Conservation (phyloP, 2,329 filamentous ascomycete genomes). For the Spiromastix sp. region DNA sequence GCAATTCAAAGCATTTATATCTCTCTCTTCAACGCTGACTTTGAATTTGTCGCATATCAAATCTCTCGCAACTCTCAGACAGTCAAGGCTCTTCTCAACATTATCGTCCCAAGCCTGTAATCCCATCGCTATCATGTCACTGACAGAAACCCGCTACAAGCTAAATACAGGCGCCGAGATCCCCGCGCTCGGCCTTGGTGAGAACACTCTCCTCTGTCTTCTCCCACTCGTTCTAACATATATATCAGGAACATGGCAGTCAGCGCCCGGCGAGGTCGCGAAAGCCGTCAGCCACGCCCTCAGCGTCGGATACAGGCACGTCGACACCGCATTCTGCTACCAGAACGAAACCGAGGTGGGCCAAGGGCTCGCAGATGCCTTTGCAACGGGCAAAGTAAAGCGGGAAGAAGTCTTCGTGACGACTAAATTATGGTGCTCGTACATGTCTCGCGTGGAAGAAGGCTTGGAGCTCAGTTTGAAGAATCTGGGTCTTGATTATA, state of each 20-base stretch:
- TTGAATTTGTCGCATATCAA: too few relatives aligned
- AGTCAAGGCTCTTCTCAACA: too few relatives aligned
- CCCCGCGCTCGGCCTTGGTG: constrained; percentile 54
- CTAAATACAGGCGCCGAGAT: constrained; percentile 56
- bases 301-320: constrained; percentile 14
- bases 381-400: constrained; percentile 57
- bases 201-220: constrained; percentile 12
- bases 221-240: constrained; percentile 1
- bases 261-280: constrained; percentile 47
- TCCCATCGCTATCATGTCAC: constrained; percentile 40
- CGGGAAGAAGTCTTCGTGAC: constrained; percentile 74
- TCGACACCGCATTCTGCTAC: constrained; percentile 30
- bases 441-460: constrained; percentile 58
- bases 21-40: too few relatives aligned
- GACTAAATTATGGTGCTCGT: constrained; percentile 78
- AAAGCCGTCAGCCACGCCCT: constrained; percentile 40
- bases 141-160: constrained; percentile 44
- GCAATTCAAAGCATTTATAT: too few relatives aligned
- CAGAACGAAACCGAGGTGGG: constrained; percentile 70
- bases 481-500: constrained; percentile 65
- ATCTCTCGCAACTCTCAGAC: too few relatives aligned
- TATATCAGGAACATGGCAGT: constrained; percentile 53
- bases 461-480: constrained; percentile 63
- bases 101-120: too few relatives aligned
- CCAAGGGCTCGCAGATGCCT: constrained; percentile 62